A percentile compares a stretch with the other conserved stretches of the same genome.
phyloP scores from a whole-genome alignment of 768 basidiomycete genomes.

The Lactarius indigo region DNA sequence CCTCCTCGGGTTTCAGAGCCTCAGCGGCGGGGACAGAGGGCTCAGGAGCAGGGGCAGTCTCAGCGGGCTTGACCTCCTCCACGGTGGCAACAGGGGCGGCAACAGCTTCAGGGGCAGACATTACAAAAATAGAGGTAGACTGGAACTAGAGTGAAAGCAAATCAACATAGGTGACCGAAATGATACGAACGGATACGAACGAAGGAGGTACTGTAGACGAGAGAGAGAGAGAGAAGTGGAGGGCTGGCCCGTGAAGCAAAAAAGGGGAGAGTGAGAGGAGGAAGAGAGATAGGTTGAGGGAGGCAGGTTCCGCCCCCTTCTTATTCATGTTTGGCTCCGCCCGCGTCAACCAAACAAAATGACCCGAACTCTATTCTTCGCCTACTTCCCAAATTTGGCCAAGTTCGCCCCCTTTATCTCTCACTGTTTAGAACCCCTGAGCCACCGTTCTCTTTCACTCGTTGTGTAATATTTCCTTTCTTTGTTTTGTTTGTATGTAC shows the following conservation, averaged over 20 bases:
- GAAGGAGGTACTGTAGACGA: conserved; percentile 49
- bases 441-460: neutral
- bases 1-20: conserved; percentile 42
- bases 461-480: neutral
- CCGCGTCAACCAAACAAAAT: conserved; percentile 35
- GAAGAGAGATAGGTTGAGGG: conserved; percentile 23
- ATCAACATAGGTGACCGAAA: neutral
- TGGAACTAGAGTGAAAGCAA: neutral
- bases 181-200: neutral
- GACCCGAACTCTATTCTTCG: conserved; percentile 32
- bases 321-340: conserved; percentile 35
- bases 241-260: conserved; percentile 30
- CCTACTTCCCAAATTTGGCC: conserved; percentile 15
- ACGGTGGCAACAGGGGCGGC: conserved; percentile 42
- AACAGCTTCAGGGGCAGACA: conserved; percentile 71
- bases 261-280: conserved; percentile 33
- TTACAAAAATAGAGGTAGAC: conserved; percentile 46
- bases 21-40: conserved; percentile 35
- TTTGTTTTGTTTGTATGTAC: neutral
- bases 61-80: conserved; percentile 53
- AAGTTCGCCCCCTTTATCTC: conserved; percentile 2
- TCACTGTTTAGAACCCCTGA: neutral
- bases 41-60: conserved; percentile 35
- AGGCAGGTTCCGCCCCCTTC: conserved; percentile 34
- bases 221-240: conserved; percentile 51